These are phyloP conservation scores for Thielaviopsis musarum DNA, from an alignment of 2,329 filamentous ascomycete genomes.

Conservation along the genomic window DNA sequence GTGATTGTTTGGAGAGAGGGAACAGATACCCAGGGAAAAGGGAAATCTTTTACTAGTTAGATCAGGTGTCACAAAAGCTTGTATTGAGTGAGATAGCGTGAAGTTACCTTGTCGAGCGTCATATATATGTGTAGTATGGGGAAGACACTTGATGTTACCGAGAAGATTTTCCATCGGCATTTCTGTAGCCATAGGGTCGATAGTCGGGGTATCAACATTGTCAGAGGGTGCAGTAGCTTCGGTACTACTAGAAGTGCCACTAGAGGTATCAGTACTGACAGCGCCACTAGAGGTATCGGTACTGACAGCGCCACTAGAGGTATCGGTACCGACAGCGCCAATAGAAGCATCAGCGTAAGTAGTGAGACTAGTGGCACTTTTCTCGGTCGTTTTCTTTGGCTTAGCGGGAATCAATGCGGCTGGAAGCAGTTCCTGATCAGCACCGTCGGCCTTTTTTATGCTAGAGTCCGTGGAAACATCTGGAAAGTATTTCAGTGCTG, in stretches of 20 bases:
- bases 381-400: too few relatives aligned
- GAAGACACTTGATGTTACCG: not conserved
- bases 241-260: too few relatives aligned
- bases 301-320: too few relatives aligned
- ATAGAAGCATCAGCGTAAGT: too few relatives aligned
- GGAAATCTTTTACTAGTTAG: not conserved
- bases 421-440: too few relatives aligned
- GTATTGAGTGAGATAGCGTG: not conserved
- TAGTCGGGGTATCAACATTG: not conserved
- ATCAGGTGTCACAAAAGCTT: not conserved
- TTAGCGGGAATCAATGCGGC: too few relatives aligned
- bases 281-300: too few relatives aligned
- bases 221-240: not conserved
- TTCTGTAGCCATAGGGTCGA: not conserved
- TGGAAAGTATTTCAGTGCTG: not conserved
- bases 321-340: too few relatives aligned
- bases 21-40: slow-evolving; percentile 3
- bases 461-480: not conserved
- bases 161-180: not conserved
- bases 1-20: not conserved
- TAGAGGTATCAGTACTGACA: too few relatives aligned
- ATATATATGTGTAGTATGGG: not conserved
- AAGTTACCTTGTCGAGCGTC: not conserved
- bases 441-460: not conserved
- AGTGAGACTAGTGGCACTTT: too few relatives aligned